Percentiles rank a stretch among this genome's conserved stretches.
Evolutionary conservation across 2,329 filamentous ascomycete species (phyloP).

Genomic region (Talaromyces sp.): DNA sequence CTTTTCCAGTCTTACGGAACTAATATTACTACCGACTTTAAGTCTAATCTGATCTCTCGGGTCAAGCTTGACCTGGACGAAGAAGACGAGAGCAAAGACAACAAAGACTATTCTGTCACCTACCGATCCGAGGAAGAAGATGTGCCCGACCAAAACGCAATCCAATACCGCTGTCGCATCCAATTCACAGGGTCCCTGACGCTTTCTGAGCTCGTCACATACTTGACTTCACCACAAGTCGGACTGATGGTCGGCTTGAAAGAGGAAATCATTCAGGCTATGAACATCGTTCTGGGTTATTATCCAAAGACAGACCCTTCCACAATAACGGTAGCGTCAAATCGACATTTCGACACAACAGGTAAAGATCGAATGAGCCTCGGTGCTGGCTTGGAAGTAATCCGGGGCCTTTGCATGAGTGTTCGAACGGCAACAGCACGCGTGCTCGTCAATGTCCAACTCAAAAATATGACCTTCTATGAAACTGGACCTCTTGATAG

Average conservation of each 20-base stretch:
- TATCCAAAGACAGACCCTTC: conserved; percentile 43
- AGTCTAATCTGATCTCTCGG: conserved; percentile 36
- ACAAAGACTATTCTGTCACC: conserved; percentile 21
- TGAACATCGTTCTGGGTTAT: conserved; percentile 57
- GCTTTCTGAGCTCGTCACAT: conserved; percentile 45
- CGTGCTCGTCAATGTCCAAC: conserved; percentile 61
- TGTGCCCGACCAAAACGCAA: conserved; percentile 32
- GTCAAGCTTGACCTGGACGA: conserved; percentile 24
- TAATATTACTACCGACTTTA: conserved; percentile 40
- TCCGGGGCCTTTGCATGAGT: conserved; percentile 61
- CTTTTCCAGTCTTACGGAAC: conserved; percentile 27
- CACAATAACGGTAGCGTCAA: conserved; percentile 43
- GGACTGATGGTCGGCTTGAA: conserved; percentile 42
- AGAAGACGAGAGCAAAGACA: conserved; percentile 25
- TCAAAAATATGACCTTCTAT: conserved; percentile 59
- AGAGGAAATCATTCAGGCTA: conserved; percentile 52
- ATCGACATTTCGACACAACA: conserved; percentile 51
- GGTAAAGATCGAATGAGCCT: conserved; percentile 54
- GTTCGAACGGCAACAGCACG: conserved; percentile 57
- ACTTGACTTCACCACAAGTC: conserved; percentile 36
- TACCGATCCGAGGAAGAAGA: conserved; percentile 39
- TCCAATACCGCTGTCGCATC: conserved; percentile 33
- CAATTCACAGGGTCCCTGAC: conserved; percentile 34
- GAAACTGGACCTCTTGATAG: conserved; percentile 42
- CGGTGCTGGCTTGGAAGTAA: conserved; percentile 52